These are phyloP conservation scores for Helicocarpus griseus DNA, from an alignment of 2,329 filamentous ascomycete species.

Conservation along the genomic window DNA sequence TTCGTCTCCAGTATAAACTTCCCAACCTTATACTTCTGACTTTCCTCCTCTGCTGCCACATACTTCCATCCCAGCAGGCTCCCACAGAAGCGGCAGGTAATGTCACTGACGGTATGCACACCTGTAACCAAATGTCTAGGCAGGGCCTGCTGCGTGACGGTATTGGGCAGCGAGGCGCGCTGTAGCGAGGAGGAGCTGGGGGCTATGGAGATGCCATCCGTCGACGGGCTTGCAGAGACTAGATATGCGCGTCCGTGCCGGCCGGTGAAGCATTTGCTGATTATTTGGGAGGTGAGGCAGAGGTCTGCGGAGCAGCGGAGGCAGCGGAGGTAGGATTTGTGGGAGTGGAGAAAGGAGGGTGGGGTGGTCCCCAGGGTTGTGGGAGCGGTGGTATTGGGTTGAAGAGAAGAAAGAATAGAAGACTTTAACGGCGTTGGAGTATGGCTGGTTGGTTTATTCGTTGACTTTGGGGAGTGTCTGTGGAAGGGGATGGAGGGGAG, in stretches of 20 bases:
- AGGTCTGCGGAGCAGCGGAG: slow-evolving; percentile 50
- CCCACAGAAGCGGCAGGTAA: slow-evolving; percentile 48
- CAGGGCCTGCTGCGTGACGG: slow-evolving; percentile 45
- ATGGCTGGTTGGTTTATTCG: slow-evolving; percentile 2
- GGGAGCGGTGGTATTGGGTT: neutral
- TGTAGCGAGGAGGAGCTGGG: slow-evolving; percentile 18
- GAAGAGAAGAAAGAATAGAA: no score
- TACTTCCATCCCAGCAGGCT: slow-evolving; percentile 56
- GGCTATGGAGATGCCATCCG: slow-evolving; percentile 21
- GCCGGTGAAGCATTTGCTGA: slow-evolving; percentile 56
- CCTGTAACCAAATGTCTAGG: slow-evolving; percentile 53
- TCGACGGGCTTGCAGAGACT: slow-evolving; percentile 38
- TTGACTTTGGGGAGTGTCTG: slow-evolving; percentile 17
- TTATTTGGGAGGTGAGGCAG: slow-evolving; percentile 49
- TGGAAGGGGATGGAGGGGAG: slow-evolving; percentile 41
- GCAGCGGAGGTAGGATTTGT: slow-evolving; percentile 49
- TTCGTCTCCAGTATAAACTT: slow-evolving; percentile 57
- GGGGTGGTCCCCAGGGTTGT: no score
- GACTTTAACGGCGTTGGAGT: no score
- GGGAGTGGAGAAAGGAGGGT: slow-evolving; percentile 37
- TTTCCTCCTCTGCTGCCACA: slow-evolving; percentile 51
- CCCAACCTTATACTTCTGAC: slow-evolving; percentile 55
- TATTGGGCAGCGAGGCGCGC: slow-evolving; percentile 46
- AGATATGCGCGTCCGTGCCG: slow-evolving; percentile 56
- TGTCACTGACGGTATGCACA: slow-evolving; percentile 52